These are phyloP conservation scores for Guadua angustifolia DNA, from an alignment of 176 grass and related monocot species.

Conservation along the genomic window DNA sequence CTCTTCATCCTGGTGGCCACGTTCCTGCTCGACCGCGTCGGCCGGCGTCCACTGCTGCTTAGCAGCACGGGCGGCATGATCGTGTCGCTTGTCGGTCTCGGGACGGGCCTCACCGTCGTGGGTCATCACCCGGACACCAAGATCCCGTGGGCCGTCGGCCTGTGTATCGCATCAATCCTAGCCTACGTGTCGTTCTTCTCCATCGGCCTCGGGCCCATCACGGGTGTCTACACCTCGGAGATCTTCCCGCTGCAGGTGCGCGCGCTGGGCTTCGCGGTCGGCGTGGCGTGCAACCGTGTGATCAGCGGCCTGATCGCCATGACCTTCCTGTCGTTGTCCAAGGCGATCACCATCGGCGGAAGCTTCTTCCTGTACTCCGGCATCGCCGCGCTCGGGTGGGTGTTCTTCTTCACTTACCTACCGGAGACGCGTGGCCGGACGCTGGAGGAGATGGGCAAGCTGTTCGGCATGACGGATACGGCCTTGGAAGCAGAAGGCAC, in stretches of 20 bases:
- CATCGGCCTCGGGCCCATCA: constrained; percentile 64
- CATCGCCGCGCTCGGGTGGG: constrained; percentile 33
- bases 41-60: constrained; percentile 63
- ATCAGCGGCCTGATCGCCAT: constrained; percentile 69
- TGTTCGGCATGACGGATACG: constrained; percentile 47
- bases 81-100: constrained; percentile 53
- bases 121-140: constrained; percentile 32
- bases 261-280: constrained; percentile 55
- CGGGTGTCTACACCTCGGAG: constrained; percentile 62
- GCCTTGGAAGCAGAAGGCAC: neutral
- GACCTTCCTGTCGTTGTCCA: constrained; percentile 68
- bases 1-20: constrained; percentile 67
- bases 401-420: constrained; percentile 63
- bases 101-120: constrained; percentile 52
- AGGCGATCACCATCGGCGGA: constrained; percentile 75
- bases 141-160: constrained; percentile 50
- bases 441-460: constrained; percentile 61
- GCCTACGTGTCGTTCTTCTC: constrained; percentile 75
- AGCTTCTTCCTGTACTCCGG: constrained; percentile 69
- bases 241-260: constrained; percentile 69
- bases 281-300: constrained; percentile 58
- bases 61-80: constrained; percentile 50
- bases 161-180: constrained; percentile 57
- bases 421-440: constrained; percentile 68
- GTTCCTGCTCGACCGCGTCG: constrained; percentile 62